A percentile compares a stretch with the other conserved stretches of the same genome.
Evolutionary conservation across 2,329 filamentous ascomycete genomes (phyloP).

Genomic region (Aspergillus awamori): DNA sequence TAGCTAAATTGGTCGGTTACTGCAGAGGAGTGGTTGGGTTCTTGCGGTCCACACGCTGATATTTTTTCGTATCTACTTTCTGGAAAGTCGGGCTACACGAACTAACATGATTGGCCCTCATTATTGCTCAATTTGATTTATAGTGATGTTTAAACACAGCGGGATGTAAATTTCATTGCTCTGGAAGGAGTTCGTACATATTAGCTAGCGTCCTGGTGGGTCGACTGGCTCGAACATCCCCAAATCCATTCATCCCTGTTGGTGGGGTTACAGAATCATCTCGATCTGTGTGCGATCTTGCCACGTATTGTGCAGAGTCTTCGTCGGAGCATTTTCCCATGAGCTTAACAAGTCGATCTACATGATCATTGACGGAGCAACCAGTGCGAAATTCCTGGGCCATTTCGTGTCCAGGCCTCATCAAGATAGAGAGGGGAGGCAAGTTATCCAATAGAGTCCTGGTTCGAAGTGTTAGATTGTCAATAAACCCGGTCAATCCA

Average conservation of each 20-base stretch:
- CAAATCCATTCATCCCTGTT: background rate
- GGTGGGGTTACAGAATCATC: background rate
- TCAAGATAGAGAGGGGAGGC: slow-evolving; percentile 34
- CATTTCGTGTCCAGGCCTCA: slow-evolving; percentile 31
- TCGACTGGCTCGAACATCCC: background rate
- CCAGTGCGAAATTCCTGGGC: slow-evolving; percentile 8
- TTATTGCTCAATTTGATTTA: no score
- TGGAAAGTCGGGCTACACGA: no score
- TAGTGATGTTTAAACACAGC: background rate
- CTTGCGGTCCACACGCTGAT: slow-evolving; percentile 61
- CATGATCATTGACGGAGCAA: slow-evolving; percentile 15
- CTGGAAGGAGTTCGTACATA: slow-evolving; percentile 17
- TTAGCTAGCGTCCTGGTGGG: slow-evolving; percentile 6
- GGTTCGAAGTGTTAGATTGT: slow-evolving; percentile 16
- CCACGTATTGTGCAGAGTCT: background rate
- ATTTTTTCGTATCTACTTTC: background rate
- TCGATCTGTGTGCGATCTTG: background rate
- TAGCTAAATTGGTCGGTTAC: slow-evolving; percentile 80
- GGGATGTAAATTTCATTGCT: slow-evolving; percentile 8
- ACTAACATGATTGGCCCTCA: no score
- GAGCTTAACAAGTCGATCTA: slow-evolving; percentile 9
- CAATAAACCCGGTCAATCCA: slow-evolving; percentile 32
- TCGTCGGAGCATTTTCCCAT: background rate
- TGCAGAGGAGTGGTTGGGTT: slow-evolving; percentile 85
- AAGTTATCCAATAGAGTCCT: slow-evolving; percentile 28